phyloP scores from a whole-genome alignment of 306 rosid genomes.

The Carpinus viminea region DNA sequence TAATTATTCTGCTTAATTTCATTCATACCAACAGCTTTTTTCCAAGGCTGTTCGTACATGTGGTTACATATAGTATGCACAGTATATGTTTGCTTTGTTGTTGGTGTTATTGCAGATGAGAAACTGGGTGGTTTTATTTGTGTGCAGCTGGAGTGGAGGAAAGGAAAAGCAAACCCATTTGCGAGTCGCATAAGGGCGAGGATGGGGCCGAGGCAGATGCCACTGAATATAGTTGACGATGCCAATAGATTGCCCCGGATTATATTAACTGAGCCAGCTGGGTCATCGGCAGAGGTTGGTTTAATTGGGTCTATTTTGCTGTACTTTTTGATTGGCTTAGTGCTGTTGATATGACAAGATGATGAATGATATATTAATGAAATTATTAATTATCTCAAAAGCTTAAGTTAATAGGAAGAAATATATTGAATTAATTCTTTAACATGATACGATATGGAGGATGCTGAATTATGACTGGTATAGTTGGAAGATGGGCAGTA shows the following conservation, averaged over 20 bases:
- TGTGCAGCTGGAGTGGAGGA: conserved; percentile 50
- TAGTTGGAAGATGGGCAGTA: not conserved
- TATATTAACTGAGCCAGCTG: conserved; percentile 58
- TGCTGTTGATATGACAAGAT: conserved; percentile 18
- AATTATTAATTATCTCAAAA: too few species aligned
- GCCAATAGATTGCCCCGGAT: conserved; percentile 55
- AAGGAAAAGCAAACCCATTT: conserved; percentile 49
- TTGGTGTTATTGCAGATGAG: conserved; percentile 24
- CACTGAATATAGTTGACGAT: conserved; percentile 48
- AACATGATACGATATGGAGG: not conserved
- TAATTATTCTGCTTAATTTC: not conserved
- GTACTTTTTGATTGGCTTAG: not conserved
- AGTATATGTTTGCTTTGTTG: conserved; percentile 7
- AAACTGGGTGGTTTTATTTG: conserved; percentile 28
- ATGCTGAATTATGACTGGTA: not conserved
- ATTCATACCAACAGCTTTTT: not conserved
- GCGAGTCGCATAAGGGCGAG: conserved; percentile 35
- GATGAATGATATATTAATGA: not conserved
- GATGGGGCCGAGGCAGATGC: conserved; percentile 47
- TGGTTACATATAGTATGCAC: not conserved
- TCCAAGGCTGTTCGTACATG: not conserved
- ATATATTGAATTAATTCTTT: too few species aligned
- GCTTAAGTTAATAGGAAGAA: too few species aligned
- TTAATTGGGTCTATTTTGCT: conserved; percentile 11
- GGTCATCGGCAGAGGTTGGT: conserved; percentile 73